Base-by-base conservation (phyloP, 148 eudicot species). In the Silene uniflora region DNA sequence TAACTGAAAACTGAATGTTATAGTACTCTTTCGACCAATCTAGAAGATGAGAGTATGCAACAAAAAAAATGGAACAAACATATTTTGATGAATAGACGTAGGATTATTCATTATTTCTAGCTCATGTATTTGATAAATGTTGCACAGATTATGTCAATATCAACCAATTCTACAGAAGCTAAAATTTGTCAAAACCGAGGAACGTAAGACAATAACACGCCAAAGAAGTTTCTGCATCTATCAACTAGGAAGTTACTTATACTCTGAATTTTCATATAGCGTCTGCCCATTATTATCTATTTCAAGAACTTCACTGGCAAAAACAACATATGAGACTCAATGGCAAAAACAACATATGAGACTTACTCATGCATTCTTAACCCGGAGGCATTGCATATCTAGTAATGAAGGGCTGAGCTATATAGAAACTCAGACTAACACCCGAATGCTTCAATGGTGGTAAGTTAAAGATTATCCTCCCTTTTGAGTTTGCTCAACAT, bases 391-490 rank as follows among this genome's bases (percentile, higher is more conserved):
- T 62, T 39, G 39, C 35, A 76, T 55, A 76, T 68, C 60, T 24
- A 75, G 42, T 10, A 66, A 62, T 59, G 27, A 68, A 79, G 49
- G 62, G 44, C 61, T 72, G 64, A 78, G 72, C 76, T 64, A 72
- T 24, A 63, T 64, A 52, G 59, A 35, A 72, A 65, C 72, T 55
- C 66, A 78, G 55, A 54, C 70, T 32, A 54, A 65, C 70, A 72
- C 59, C 32, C 7, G 62, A 71, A 72, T 13, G 52, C 65, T 73
- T 60, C 73, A 61, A 59, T 67, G 74, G 24, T 22, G 52, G 67
- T 19, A 65, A 46, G 67, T 12, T 73, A 58, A 58, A 67, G 66
- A 68, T 73, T 65, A 22, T 62, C 55, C 60, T 67, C 46, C 44
- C 55, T 67, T 67, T 63, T 47, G 62, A 71, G 55, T 73, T 59